A percentile compares a stretch with the other conserved stretches of the same genome.
These are phyloP conservation scores for Leavenworthia alabamica DNA, from an alignment of 345 rosid genomes.

Conservation along the genomic window DNA sequence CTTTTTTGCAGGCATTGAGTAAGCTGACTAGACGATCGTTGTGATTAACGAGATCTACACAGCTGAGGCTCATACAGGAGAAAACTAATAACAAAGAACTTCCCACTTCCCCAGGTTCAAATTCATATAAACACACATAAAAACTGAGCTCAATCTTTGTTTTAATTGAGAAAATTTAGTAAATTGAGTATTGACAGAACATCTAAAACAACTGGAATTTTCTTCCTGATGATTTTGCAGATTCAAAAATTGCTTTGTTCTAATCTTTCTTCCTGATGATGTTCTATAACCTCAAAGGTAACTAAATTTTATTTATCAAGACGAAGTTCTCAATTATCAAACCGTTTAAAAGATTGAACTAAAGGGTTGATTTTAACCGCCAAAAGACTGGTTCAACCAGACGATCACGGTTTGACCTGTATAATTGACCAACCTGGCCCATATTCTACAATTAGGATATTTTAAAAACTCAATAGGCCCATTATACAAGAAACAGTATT, in stretches of 20 bases:
- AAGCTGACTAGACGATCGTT: slow-evolving; percentile 41
- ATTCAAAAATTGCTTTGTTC: not conserved
- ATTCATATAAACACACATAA: not conserved
- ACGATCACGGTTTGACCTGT: not conserved
- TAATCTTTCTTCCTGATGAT: not conserved
- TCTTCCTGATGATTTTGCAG: not conserved
- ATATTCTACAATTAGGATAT: not conserved
- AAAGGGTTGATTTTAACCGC: not conserved
- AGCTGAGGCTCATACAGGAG: slow-evolving; percentile 41
- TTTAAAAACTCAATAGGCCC: not conserved
- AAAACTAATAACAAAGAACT: not conserved
- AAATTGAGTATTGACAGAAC: not conserved
- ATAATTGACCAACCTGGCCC: not conserved
- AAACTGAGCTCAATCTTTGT: slow-evolving; percentile 1
- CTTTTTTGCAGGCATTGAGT: slow-evolving; percentile 39
- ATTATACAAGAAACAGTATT: not conserved
- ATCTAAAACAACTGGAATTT: not conserved
- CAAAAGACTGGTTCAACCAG: not conserved
- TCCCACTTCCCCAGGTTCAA: not conserved
- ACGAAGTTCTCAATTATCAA: not conserved
- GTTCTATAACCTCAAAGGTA: not conserved
- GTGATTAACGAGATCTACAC: slow-evolving; percentile 35
- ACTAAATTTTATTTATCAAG: not conserved
- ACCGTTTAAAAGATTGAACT: not conserved
- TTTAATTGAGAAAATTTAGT: not conserved